phyloP scores from a whole-genome alignment of 306 rosid species.

The Fragaria ananassa region DNA sequence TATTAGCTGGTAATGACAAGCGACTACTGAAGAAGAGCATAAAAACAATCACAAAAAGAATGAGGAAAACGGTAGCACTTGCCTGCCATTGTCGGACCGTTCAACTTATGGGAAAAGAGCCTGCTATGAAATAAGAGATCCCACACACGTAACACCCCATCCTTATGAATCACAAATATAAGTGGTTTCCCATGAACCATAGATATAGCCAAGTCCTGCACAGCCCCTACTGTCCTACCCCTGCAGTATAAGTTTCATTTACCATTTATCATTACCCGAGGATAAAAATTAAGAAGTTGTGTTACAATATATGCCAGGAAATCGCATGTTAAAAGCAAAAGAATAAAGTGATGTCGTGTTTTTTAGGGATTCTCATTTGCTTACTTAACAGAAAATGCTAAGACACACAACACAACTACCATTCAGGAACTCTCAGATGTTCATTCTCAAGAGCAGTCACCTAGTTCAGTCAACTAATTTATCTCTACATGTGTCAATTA shows the following conservation, averaged over 20 bases:
- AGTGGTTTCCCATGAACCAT: slow-evolving; percentile 55
- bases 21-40: neutral
- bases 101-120: slow-evolving; percentile 59
- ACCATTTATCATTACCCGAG: neutral
- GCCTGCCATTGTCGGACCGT: slow-evolving; percentile 52
- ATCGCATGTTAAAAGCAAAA: neutral
- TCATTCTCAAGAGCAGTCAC: neutral
- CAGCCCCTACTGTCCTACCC: slow-evolving; percentile 67
- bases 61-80: slow-evolving; percentile 21
- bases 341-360: neutral
- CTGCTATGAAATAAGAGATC: slow-evolving; percentile 59
- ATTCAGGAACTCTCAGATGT: neutral
- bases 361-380: neutral
- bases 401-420: neutral
- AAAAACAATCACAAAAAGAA: slow-evolving; percentile 2
- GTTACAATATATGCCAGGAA: neutral
- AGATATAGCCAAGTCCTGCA: slow-evolving; percentile 67
- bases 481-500: neutral
- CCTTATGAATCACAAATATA: slow-evolving; percentile 78
- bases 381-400: neutral
- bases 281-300: neutral
- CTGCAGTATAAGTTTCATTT: slow-evolving; percentile 42
- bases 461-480: neutral
- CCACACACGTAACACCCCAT: slow-evolving; percentile 80
- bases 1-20: neutral